These are phyloP conservation scores for Hypoxylon sp. DNA, from an alignment of 2,329 filamentous ascomycete genomes.

Conservation along the genomic window DNA sequence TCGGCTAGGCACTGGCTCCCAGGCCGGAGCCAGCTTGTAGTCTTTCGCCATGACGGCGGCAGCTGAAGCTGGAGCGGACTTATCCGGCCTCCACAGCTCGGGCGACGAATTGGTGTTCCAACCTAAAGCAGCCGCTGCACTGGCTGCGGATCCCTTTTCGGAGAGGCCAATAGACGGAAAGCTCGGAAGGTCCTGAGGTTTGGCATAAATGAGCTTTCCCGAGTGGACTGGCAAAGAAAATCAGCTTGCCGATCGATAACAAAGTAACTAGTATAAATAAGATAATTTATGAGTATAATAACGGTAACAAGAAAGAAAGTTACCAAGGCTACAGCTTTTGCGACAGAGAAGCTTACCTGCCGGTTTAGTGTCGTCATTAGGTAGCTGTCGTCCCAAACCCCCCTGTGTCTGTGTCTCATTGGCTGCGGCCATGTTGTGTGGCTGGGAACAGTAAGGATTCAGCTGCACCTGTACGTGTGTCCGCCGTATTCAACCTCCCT, in stretches of 20 bases:
- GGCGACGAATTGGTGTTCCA: conserved; percentile 77
- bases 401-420: conserved; percentile 38
- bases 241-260: conserved; percentile 25
- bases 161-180: conserved; percentile 77
- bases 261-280: conserved; percentile 6
- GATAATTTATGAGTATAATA: conserved; percentile 10
- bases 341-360: conserved; percentile 46
- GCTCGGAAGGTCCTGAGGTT: conserved; percentile 80
- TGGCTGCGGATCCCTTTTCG: conserved; percentile 73
- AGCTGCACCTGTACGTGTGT: conserved; percentile 35
- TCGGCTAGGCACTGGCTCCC: conserved; percentile 74
- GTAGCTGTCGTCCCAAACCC: conserved; percentile 38
- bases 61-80: conserved; percentile 67
- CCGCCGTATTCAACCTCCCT: conserved; percentile 21
- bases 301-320: conserved; percentile 10
- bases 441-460: conserved; percentile 31
- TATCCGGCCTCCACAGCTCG: conserved; percentile 76
- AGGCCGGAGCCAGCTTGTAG: conserved; percentile 60
- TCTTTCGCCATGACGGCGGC: conserved; percentile 54
- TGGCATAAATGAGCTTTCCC: conserved; percentile 54
- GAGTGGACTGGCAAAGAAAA: conserved; percentile 46
- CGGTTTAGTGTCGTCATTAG: conserved; percentile 50
- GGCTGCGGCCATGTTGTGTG: conserved; percentile 39
- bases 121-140: conserved; percentile 81
- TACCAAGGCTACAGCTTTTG: conserved; percentile 11